Base-by-base conservation (phyloP, 176 grass and related monocot genomes). In the Carex pumila region DNA sequence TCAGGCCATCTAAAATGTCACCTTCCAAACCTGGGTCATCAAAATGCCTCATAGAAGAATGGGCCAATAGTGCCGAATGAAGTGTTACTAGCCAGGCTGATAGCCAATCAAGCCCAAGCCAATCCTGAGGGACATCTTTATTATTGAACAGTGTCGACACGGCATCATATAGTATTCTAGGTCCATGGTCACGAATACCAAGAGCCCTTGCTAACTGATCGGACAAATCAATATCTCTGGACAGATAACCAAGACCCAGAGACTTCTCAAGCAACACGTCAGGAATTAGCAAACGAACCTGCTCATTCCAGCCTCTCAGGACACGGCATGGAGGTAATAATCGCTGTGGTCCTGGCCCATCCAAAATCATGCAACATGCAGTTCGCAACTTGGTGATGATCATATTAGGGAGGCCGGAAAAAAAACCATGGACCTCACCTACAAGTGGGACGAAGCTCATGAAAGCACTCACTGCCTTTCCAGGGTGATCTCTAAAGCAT, bases 361-460 rank as follows among this genome's bases (percentile, higher is more conserved):
- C 95, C 88, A 98, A 89, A 91, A 98, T 68, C 91, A 98, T 87
- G 92, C 95, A 98, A 34, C 80, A 89, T 61, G 84, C 85, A 63
- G 90, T 70, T 54, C 92, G 86, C 71, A 98, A 89, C 86, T 93
- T 98, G 79, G 89, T 90, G 86, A 98, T 85, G 61, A 98, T 95
- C 85, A 98, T 86, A 81, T 93, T 89, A 70, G 95, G 92, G 43
- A 98, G 91, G 60, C 85, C 86, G 54, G 83, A 90, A 85, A 98
- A 98, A 76, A 98, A 98, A 47, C 95, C 95, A 90, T 95, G 89
- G 74, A 98, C 95, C 84, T 98, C 95, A 84, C 95, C 95, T 22
- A 31, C 69, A 81, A 98, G 92, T 88, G 95, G 95, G 85, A 98
- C 91, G 87, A 98, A 98, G 84, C 88, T 98, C 89, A 95, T 86